Evolutionary conservation across 2,329 filamentous ascomycete genomes (phyloP).

Genomic region (Pseudopithomyces chartarum): DNA sequence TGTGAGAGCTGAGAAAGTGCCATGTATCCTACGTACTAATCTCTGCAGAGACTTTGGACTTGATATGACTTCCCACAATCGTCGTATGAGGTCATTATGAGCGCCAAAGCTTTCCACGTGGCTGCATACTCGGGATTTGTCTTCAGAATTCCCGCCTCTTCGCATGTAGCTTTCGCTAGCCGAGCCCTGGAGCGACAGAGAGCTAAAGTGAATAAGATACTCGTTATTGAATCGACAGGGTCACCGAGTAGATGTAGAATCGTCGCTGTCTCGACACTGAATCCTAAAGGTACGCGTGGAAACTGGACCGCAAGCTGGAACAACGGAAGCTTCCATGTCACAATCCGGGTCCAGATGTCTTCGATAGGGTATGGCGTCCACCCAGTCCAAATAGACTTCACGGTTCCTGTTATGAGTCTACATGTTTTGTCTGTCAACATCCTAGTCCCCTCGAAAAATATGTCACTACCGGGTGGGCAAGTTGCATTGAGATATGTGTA

Average conservation of each 20-base stretch:
- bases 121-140: slow-evolving; percentile 7
- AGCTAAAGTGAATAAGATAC: slow-evolving; percentile 20
- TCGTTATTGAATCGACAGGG: slow-evolving; percentile 22
- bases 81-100: slow-evolving; percentile 27
- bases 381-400: slow-evolving; percentile 16
- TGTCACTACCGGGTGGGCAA: slow-evolving; percentile 17
- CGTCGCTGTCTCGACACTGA: slow-evolving; percentile 16
- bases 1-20: not conserved
- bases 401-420: slow-evolving; percentile 15
- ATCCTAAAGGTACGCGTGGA: slow-evolving; percentile 21
- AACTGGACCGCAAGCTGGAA: slow-evolving; percentile 23
- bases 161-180: slow-evolving; percentile 16
- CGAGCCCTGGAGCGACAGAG: slow-evolving; percentile 14
- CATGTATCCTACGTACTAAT: slow-evolving; percentile 13
- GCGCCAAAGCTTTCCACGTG: slow-evolving; percentile 22
- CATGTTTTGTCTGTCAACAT: slow-evolving; percentile 20
- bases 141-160: slow-evolving; percentile 2
- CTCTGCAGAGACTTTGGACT: slow-evolving; percentile 6
- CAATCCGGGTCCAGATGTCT: slow-evolving; percentile 21
- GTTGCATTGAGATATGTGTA: slow-evolving; percentile 16
- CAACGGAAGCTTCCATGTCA: slow-evolving; percentile 24
- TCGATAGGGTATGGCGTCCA: slow-evolving; percentile 21
- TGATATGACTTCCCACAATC: slow-evolving; percentile 20
- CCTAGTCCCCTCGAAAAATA: slow-evolving; percentile 19
- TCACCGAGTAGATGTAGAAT: slow-evolving; percentile 25